Conservation (phyloP, 1,284 basidiomycete species). For the Pseudozyma pruni region DNA sequence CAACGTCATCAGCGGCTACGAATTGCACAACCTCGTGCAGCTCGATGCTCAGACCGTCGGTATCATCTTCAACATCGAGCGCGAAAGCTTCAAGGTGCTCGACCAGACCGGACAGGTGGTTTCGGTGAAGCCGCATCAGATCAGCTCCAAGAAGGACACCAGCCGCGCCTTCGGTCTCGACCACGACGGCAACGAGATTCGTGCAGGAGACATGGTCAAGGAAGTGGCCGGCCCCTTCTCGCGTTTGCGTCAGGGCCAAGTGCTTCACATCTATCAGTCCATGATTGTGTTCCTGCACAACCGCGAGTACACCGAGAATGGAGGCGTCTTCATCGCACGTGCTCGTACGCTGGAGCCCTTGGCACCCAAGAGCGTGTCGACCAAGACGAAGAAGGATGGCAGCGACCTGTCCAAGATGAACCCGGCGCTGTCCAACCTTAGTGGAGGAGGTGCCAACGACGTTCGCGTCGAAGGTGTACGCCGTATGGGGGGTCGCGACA, state of each 20-base stretch:
- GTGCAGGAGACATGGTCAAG: slow-evolving; percentile 90
- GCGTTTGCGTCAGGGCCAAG: slow-evolving; percentile 82
- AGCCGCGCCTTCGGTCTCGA: slow-evolving; percentile 88
- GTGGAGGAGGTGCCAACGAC: slow-evolving; percentile 57
- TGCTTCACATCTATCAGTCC: slow-evolving; percentile 94
- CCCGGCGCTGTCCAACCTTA: slow-evolving; percentile 74
- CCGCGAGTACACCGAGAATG: slow-evolving; percentile 87
- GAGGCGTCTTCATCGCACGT: slow-evolving; percentile 89
- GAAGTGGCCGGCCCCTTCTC: slow-evolving; percentile 86
- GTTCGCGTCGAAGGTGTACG: slow-evolving; percentile 48
- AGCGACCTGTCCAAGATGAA: slow-evolving; percentile 96
- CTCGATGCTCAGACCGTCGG: slow-evolving; percentile 93
- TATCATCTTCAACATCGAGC: slow-evolving; percentile 97
- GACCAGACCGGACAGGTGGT: slow-evolving; percentile 88
- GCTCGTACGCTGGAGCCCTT: slow-evolving; percentile 69
- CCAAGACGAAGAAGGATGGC: slow-evolving; percentile 48
- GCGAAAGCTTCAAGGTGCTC: slow-evolving; percentile 91
- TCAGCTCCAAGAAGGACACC: slow-evolving; percentile 84
- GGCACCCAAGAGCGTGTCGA: slow-evolving; percentile 76
- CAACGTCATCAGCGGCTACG: slow-evolving; percentile 89
- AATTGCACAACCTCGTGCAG: slow-evolving; percentile 95
- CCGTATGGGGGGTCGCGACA: slow-evolving; percentile 71
- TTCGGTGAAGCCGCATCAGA: slow-evolving; percentile 91
- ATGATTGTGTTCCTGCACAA: slow-evolving; percentile 94
- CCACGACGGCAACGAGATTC: slow-evolving; percentile 79